phyloP scores from a whole-genome alignment of 129 eudicot species.

The Lactuca sativa region DNA sequence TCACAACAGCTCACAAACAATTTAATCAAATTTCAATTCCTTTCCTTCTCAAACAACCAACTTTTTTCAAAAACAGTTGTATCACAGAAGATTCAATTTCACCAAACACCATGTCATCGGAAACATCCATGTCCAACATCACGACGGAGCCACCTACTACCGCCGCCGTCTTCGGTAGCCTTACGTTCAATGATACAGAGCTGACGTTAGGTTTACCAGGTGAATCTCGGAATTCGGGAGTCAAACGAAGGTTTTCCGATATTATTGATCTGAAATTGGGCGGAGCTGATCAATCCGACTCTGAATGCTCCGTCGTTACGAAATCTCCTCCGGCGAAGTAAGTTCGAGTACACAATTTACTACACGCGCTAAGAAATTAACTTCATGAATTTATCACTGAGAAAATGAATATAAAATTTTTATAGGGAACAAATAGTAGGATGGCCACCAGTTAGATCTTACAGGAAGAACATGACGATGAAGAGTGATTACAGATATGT shows the following conservation, averaged over 20 bases:
- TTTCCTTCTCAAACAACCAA: conserved; percentile 10
- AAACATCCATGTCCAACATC: conserved; percentile 11
- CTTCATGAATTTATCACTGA: not conserved
- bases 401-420: not conserved
- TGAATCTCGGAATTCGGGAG: conserved; percentile 35
- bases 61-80: conserved; percentile 22
- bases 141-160: conserved; percentile 39
- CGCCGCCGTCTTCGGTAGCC: conserved; percentile 10
- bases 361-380: not conserved
- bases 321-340: conserved; percentile 52
- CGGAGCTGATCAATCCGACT: not conserved
- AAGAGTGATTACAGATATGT: conserved; percentile 55
- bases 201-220: conserved; percentile 83
- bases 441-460: conserved; percentile 90
- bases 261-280: conserved; percentile 43
- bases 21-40: not conserved
- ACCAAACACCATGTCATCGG: conserved; percentile 31
- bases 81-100: not conserved
- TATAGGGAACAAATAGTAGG: conserved; percentile 71
- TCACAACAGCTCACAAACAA: conserved; percentile 6
- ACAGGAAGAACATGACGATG: conserved; percentile 49
- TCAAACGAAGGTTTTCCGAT: conserved; percentile 52
- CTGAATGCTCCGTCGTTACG: conserved; percentile 16
- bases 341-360: conserved; percentile 5
- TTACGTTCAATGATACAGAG: conserved; percentile 63